Conservation (phyloP, 495 filamentous ascomycete species). For the Penicillium arizonense region DNA sequence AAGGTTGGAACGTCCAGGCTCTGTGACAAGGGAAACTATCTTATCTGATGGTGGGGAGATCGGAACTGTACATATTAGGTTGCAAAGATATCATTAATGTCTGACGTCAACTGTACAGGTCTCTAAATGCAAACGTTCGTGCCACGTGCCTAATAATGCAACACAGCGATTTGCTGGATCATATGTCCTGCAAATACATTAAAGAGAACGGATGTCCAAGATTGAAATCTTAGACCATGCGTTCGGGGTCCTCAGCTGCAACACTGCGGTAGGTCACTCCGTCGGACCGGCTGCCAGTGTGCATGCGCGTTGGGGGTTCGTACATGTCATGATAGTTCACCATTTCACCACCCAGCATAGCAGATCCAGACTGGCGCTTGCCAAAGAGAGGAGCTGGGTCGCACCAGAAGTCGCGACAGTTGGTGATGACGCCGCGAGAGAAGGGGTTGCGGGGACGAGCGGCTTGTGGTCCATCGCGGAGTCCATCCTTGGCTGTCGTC, state of each 20-base stretch:
- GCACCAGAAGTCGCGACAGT: slow-evolving; percentile 96
- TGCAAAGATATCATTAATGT: slow-evolving; percentile 16
- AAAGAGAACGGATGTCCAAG: slow-evolving; percentile 1
- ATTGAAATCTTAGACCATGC: slow-evolving; percentile 20
- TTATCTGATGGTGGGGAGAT: slow-evolving; percentile 2
- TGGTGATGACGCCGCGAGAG: slow-evolving; percentile 73
- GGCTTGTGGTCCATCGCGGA: slow-evolving; percentile 50
- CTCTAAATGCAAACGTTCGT: slow-evolving; percentile 19
- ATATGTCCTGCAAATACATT: not conserved
- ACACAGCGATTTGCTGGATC: slow-evolving; percentile 21
- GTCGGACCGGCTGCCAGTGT: slow-evolving; percentile 30
- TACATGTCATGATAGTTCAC: slow-evolving; percentile 91
- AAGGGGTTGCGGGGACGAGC: slow-evolving; percentile 72
- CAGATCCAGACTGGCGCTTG: slow-evolving; percentile 66
- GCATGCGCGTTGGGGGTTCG: slow-evolving; percentile 72
- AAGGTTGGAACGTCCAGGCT: slow-evolving; percentile 4
- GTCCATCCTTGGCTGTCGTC: slow-evolving; percentile 69
- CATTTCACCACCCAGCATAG: slow-evolving; percentile 70
- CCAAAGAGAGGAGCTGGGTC: slow-evolving; percentile 83
- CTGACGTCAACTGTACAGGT: slow-evolving; percentile 25
- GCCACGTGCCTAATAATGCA: slow-evolving; percentile 21
- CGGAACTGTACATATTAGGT: not conserved
- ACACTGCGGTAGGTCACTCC: slow-evolving; percentile 37
- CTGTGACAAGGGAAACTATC: slow-evolving; percentile 2
- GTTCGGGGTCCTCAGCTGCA: slow-evolving; percentile 38